These are phyloP conservation scores for Mucor lusitanicus DNA, from an alignment of 371 early-diverging fungal species.

Conservation along the genomic window DNA sequence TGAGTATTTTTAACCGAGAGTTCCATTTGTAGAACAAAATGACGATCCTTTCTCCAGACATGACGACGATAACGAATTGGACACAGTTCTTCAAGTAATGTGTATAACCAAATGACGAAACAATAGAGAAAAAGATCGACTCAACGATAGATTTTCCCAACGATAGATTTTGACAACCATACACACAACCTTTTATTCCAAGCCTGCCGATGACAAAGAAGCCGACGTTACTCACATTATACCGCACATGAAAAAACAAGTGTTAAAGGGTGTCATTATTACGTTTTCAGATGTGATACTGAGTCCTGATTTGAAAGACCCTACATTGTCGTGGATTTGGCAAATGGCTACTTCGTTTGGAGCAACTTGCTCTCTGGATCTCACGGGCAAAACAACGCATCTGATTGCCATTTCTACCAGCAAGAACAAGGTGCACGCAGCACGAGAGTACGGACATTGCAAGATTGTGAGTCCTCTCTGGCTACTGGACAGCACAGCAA, in stretches of 20 bases:
- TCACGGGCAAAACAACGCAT: constrained; percentile 71
- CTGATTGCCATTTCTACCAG: constrained; percentile 61
- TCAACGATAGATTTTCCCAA: too few species aligned
- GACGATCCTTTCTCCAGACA: constrained; percentile 16
- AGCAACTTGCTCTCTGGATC: constrained; percentile 60
- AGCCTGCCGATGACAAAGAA: constrained; percentile 12
- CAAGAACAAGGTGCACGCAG: constrained; percentile 61
- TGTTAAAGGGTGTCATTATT: constrained; percentile 48
- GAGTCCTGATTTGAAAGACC: constrained; percentile 25
- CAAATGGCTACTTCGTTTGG: constrained; percentile 72
- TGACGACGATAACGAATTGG: constrained; percentile 59
- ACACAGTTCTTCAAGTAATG: constrained; percentile 48
- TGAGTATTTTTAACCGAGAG: neutral
- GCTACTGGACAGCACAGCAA: constrained; percentile 60
- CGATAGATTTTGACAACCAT: constrained; percentile 53
- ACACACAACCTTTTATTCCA: constrained; percentile 53
- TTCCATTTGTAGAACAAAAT: constrained; percentile 2
- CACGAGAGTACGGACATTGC: constrained; percentile 36
- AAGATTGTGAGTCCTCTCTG: constrained; percentile 61
- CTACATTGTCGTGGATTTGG: constrained; percentile 69
- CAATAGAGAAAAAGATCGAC: neutral
- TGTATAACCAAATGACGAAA: neutral
- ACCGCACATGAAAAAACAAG: constrained; percentile 51
- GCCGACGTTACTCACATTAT: constrained; percentile 56
- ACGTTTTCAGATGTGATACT: constrained; percentile 46